A percentile compares a stretch with the other conserved stretches of the same genome.
Conservation (phyloP, 129 eudicot species). For the Tagetes patula region DNA sequence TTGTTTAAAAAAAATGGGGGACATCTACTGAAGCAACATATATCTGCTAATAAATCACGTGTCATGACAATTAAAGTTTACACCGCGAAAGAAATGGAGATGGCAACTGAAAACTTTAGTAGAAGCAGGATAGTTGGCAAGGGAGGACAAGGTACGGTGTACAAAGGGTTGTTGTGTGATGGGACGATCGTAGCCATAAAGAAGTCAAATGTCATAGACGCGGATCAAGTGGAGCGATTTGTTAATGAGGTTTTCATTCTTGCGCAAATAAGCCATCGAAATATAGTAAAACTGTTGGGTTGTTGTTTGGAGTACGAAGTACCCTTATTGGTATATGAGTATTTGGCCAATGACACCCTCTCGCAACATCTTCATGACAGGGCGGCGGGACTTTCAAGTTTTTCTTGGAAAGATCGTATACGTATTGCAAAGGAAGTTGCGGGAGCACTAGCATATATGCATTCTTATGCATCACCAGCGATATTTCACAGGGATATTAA, state of each 20-base stretch:
- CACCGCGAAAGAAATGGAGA: slow-evolving; percentile 27
- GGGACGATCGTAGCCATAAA: slow-evolving; percentile 39
- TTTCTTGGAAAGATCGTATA: slow-evolving; percentile 39
- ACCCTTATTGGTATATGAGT: slow-evolving; percentile 40
- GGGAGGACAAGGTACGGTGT: slow-evolving; percentile 46
- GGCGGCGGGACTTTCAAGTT: slow-evolving; percentile 8
- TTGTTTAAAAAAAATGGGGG: slow-evolving; percentile 38
- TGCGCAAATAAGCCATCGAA: slow-evolving; percentile 38
- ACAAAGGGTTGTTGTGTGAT: slow-evolving; percentile 37
- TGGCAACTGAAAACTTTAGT: slow-evolving; percentile 34
- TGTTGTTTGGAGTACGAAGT: slow-evolving; percentile 41
- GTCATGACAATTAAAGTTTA: slow-evolving; percentile 23
- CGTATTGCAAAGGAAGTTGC: slow-evolving; percentile 38
- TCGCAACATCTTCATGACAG: slow-evolving; percentile 39
- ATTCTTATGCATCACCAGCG: slow-evolving; percentile 27
- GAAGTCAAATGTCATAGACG: slow-evolving; percentile 30
- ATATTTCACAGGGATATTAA: slow-evolving; percentile 45
- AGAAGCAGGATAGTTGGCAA: slow-evolving; percentile 33
- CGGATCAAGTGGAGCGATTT: slow-evolving; percentile 23
- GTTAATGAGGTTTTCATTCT: slow-evolving; percentile 40
- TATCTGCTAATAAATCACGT: slow-evolving; percentile 13
- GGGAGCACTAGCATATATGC: slow-evolving; percentile 38
- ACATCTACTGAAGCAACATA: slow-evolving; percentile 23
- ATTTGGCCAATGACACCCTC: slow-evolving; percentile 36
- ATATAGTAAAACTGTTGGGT: slow-evolving; percentile 36